Conservation (phyloP, 1,284 basidiomycete species). For the Jaminaea rosea region DNA sequence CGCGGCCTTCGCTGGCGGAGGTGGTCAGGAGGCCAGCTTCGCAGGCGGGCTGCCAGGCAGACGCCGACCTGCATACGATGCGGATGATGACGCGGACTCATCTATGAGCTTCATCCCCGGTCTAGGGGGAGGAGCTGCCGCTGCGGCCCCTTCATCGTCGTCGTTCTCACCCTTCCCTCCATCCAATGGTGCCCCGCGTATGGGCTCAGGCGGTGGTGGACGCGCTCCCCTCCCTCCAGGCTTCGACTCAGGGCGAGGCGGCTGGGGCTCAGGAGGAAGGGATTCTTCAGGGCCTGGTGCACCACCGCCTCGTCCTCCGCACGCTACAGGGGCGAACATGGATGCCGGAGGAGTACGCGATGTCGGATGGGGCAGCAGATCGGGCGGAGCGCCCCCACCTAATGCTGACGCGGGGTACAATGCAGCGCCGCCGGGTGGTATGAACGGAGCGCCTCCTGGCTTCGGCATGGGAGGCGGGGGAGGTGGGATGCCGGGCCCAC, state of each 20-base stretch:
- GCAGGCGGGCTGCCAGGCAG: conserved; percentile 2
- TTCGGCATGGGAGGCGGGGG: background rate
- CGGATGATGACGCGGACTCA: conserved; percentile 1
- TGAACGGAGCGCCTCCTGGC: background rate
- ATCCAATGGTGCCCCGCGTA: background rate
- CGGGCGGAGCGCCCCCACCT: too few relatives aligned
- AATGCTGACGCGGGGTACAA: too few relatives aligned
- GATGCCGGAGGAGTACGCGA: background rate
- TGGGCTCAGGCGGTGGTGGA: background rate
- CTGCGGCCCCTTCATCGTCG: too few relatives aligned
- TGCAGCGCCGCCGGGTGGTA: background rate
- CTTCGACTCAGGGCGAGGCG: background rate
- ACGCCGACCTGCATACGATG: background rate
- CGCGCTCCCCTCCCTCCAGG: background rate
- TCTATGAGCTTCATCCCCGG: conserved; percentile 6
- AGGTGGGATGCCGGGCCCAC: background rate
- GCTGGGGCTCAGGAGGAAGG: too few relatives aligned
- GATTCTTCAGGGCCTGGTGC: background rate
- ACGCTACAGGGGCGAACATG: background rate
- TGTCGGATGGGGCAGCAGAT: background rate
- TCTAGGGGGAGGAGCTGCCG: too few relatives aligned
- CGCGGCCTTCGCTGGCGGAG: background rate
- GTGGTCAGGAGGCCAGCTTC: background rate
- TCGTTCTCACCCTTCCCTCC: too few relatives aligned
- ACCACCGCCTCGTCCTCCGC: background rate